Evolutionary conservation across 805 yeast species (phyloP).

Genomic region (Lipomyces anomalus): DNA sequence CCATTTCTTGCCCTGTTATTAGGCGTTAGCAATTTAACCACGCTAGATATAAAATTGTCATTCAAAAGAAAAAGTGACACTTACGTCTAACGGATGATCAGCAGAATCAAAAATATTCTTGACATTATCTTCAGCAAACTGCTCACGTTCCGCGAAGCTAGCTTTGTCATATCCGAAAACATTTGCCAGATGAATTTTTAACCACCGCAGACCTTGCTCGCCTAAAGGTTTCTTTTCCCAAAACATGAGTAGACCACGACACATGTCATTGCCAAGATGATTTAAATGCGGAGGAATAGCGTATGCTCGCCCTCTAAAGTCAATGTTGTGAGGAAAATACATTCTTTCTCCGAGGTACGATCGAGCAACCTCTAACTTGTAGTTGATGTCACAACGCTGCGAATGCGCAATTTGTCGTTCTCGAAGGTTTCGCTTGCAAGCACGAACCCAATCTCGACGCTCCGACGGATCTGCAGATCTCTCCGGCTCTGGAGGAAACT

Average conservation of each 20-base stretch:
- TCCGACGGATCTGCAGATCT: slow-evolving; percentile 65
- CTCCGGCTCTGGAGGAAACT: slow-evolving; percentile 54
- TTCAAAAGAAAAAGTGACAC: too few species aligned
- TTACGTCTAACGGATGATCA: slow-evolving; percentile 39
- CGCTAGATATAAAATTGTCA: not conserved
- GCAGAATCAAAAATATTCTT: slow-evolving; percentile 44
- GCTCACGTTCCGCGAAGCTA: slow-evolving; percentile 46
- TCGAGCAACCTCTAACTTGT: slow-evolving; percentile 90
- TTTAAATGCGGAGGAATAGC: slow-evolving; percentile 60
- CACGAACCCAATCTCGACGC: slow-evolving; percentile 60
- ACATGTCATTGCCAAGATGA: slow-evolving; percentile 56
- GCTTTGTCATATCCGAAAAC: slow-evolving; percentile 53
- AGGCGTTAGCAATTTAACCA: not conserved
- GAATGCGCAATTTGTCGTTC: slow-evolving; percentile 68
- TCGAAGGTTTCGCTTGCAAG: slow-evolving; percentile 51
- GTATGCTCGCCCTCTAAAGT: slow-evolving; percentile 61
- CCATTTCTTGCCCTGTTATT: slow-evolving; percentile 39
- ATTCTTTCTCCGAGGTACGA: slow-evolving; percentile 67
- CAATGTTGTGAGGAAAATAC: slow-evolving; percentile 59
- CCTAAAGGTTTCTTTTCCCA: slow-evolving; percentile 58
- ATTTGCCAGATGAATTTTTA: slow-evolving; percentile 58
- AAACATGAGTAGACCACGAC: slow-evolving; percentile 52
- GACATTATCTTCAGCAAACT: slow-evolving; percentile 45
- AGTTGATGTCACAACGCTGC: slow-evolving; percentile 87
- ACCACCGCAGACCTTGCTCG: slow-evolving; percentile 49